Base-by-base conservation (phyloP, 1,284 basidiomycete genomes). In the Cerrena zonata region DNA sequence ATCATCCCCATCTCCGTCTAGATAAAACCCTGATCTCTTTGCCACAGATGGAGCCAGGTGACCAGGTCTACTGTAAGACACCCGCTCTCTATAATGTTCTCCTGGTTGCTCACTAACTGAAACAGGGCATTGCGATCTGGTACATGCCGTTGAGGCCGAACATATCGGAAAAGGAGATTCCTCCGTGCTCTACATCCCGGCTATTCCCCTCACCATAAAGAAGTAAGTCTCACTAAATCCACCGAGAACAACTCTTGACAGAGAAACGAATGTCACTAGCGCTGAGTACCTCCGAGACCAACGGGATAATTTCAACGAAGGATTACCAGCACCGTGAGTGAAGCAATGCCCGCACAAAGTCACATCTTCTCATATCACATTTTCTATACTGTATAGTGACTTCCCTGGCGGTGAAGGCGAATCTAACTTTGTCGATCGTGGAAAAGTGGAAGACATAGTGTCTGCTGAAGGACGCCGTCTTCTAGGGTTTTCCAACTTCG, bases 161-260 rank as follows among this genome's bases (percentile, higher is more conserved):
- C 86, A 91, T 61, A 61, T 58, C 5, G 89, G 90, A 0, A 57
- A 61, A 11, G 69, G 69, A 3, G 85, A 90, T 58, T 87, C 86
- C 0, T 84, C 82, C 1, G 88, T 91, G 22, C 61, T 92, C 51
- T 92, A 91, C 63, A 91, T 91, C 51, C 89, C 88, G 0, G 81
- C 87, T 2, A 81, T 82, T 0, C 89, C 89, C 0, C 69, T 89
- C 12, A 89, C 86, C 0, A 46, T 73, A 25, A 65, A 76, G 52
- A 90, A 88, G 82, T 80, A 52, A 57, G 73, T 60, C 10, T 46
- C 38, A 48, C 23, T 53, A 21, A 3, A 39, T n/a, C n/a, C n/a
- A 24, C 19, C 30, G 23, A 41, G 49, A 24, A 50, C 43, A 19
- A 36, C 5, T 34, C n/a, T 36, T 40, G 39, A 22, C 21, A 15